Percentiles rank a stretch among this genome's conserved stretches.
Conservation (phyloP, 116 monocot species). For the Papilionanthe hybrid region DNA sequence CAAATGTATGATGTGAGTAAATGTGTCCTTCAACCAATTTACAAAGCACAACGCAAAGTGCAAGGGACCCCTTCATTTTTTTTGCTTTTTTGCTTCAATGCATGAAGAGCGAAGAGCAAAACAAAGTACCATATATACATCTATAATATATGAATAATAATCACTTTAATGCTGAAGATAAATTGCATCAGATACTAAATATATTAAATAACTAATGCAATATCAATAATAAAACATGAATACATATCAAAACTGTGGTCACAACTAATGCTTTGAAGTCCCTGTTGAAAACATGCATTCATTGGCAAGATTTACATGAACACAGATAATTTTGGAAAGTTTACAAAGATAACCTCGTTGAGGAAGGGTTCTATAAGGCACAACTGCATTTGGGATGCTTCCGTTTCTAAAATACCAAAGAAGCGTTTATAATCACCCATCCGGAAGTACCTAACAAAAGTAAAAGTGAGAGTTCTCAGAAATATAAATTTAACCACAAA, state of each 20-base stretch:
- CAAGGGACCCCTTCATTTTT: no score
- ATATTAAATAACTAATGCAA: background rate
- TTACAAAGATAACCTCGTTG: constrained; percentile 55
- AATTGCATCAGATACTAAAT: background rate
- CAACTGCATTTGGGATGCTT: constrained; percentile 66
- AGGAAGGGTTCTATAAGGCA: constrained; percentile 78
- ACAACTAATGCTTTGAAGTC: constrained; percentile 2
- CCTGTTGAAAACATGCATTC: background rate
- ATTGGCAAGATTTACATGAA: background rate
- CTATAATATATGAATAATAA: no score
- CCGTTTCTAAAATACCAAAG: constrained; percentile 44
- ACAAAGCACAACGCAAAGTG: background rate
- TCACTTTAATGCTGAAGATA: background rate
- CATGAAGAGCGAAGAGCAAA: background rate
- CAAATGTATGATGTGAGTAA: background rate
- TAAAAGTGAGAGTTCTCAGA: background rate
- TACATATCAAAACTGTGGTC: background rate
- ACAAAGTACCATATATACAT: no score
- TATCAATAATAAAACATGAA: constrained; percentile 1
- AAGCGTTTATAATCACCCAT: constrained; percentile 82
- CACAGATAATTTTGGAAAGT: background rate
- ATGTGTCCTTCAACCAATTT: background rate
- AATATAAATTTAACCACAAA: background rate
- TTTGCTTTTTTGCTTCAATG: background rate
- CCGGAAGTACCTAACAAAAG: constrained; percentile 49